Conservation (phyloP, 306 rosid species). For the Fragaria nilgerrensis region DNA sequence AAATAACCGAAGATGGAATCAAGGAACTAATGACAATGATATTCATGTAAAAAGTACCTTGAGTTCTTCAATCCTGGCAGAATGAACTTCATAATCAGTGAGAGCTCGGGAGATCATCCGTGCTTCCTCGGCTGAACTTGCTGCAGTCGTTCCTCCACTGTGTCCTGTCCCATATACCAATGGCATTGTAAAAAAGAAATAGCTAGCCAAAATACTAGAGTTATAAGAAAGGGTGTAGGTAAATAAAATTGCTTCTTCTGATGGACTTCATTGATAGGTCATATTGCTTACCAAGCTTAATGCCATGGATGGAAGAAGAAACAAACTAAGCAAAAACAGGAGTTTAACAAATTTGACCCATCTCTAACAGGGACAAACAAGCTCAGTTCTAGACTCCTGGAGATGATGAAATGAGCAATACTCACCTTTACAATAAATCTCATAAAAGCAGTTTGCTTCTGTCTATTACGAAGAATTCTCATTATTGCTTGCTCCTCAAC, state of each 20-base stretch:
- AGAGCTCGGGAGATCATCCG: slow-evolving; percentile 75
- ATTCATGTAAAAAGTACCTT: slow-evolving; percentile 65
- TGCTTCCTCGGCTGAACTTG: slow-evolving; percentile 74
- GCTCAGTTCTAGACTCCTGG: neutral
- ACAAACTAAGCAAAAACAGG: neutral
- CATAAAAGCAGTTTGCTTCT: slow-evolving; percentile 42
- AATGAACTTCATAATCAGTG: slow-evolving; percentile 64
- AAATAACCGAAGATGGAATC: neutral
- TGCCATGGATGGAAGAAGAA: neutral
- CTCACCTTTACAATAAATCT: slow-evolving; percentile 53
- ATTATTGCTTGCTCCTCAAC: slow-evolving; percentile 90
- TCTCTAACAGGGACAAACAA: neutral
- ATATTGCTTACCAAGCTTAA: neutral
- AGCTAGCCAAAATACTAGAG: neutral
- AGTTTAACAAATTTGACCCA: neutral
- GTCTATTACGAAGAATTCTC: slow-evolving; percentile 86
- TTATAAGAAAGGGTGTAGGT: neutral
- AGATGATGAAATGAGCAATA: neutral
- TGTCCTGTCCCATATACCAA: slow-evolving; percentile 34
- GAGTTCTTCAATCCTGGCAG: slow-evolving; percentile 69
- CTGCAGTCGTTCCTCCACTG: slow-evolving; percentile 68
- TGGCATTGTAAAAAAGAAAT: neutral
- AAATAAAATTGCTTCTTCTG: neutral
- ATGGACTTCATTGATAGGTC: neutral
- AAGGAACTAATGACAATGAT: neutral